phyloP scores from a whole-genome alignment of 2,329 filamentous ascomycete genomes.

The Xylaria sp. region DNA sequence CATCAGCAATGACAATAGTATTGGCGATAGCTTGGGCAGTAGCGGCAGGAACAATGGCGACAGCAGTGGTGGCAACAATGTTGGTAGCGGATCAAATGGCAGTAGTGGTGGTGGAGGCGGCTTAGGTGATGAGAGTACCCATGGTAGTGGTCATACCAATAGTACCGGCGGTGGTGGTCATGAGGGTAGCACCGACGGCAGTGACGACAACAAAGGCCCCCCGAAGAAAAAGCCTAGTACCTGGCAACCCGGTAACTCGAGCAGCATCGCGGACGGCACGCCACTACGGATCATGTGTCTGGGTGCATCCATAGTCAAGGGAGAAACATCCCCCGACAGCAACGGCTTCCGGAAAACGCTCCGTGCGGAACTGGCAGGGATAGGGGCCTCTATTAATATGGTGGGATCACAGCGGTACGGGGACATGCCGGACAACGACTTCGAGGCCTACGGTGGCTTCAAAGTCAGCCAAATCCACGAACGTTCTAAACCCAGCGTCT shows the following conservation, averaged over 20 bases:
- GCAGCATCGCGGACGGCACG: constrained; percentile 35
- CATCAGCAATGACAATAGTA: background rate
- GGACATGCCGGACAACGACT: constrained; percentile 41
- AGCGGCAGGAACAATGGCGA: background rate
- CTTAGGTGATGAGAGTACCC: background rate
- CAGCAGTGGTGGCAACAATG: background rate
- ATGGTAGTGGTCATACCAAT: background rate
- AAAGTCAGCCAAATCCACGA: constrained; percentile 38
- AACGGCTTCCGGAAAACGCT: constrained; percentile 39
- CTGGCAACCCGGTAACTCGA: constrained; percentile 36
- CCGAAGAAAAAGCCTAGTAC: constrained; percentile 2
- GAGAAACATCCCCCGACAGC: constrained; percentile 34
- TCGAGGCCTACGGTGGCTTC: constrained; percentile 43
- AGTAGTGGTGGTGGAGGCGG: background rate
- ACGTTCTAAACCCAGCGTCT: constrained; percentile 37
- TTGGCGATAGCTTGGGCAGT: background rate
- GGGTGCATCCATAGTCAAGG: constrained; percentile 39
- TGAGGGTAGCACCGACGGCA: background rate
- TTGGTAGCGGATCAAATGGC: background rate
- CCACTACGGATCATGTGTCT: constrained; percentile 41
- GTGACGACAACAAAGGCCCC: constrained; percentile 16
- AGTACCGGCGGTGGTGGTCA: background rate
- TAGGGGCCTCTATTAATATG: constrained; percentile 39
- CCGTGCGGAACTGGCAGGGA: constrained; percentile 34
- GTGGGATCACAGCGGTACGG: constrained; percentile 42